phyloP scores from a whole-genome alignment of 23 red algal species.

The Agarophyton chilense region DNA sequence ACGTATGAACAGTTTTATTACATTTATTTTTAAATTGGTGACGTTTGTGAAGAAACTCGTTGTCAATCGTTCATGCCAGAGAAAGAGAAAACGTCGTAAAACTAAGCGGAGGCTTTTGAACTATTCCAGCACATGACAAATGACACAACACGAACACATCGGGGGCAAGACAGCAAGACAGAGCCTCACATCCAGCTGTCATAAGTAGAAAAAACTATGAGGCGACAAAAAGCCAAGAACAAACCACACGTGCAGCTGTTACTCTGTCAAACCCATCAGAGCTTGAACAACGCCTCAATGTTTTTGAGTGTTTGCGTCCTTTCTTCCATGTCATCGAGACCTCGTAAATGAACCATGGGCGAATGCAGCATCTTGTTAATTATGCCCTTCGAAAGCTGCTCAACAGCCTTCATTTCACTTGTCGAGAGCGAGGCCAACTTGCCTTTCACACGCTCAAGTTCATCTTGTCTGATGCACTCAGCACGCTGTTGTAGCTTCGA shows the following conservation, averaged over 20 bases:
- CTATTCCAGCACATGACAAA: not conserved
- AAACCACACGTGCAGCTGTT: not conserved
- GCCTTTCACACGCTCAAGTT: conserved; percentile 83
- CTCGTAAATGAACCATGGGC: conserved; percentile 90
- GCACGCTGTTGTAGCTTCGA: conserved; percentile 93
- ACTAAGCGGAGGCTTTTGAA: conserved; percentile 1
- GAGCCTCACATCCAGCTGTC: not conserved
- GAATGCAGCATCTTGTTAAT: conserved; percentile 98
- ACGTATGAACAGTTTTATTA: not conserved
- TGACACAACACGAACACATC: not conserved
- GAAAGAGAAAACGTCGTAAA: not conserved
- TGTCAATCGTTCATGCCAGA: not conserved
- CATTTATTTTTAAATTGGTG: not conserved
- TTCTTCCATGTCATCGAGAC: conserved; percentile 93
- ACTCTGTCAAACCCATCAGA: conserved; percentile 35
- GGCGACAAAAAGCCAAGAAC: not conserved
- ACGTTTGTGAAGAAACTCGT: not conserved
- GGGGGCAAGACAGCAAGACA: not conserved
- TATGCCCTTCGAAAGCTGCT: conserved; percentile 92
- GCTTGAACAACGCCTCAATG: conserved; percentile 90
- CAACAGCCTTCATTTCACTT: conserved; percentile 88
- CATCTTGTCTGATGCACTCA: conserved; percentile 91
- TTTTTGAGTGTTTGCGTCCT: conserved; percentile 79
- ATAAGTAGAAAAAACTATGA: conserved; percentile 24
- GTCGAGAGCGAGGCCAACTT: conserved; percentile 78